Evolutionary conservation across 768 basidiomycete genomes (phyloP).

Genomic region (Brasilioporus rufonigricans): DNA sequence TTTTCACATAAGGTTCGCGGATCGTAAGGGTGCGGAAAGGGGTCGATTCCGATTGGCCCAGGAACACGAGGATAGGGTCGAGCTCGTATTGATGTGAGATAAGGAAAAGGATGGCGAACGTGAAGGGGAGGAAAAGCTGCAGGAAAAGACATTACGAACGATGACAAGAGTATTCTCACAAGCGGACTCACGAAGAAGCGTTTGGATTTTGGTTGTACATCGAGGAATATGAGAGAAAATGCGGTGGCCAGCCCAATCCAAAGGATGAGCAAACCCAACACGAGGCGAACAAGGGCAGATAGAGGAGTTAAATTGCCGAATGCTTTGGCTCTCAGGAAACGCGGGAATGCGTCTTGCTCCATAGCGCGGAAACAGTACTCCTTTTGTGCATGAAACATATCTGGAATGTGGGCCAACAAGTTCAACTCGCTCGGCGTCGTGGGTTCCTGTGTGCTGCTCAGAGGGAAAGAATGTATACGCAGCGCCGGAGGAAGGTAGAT

Average conservation of each 20-base stretch:
- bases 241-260: constrained; percentile 95
- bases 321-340: constrained; percentile 96
- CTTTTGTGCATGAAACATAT: constrained; percentile 97
- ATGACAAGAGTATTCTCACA: not conserved
- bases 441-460: constrained; percentile 72
- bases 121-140: constrained; percentile 93
- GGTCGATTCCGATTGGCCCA: constrained; percentile 93
- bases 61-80: constrained; percentile 91
- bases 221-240: constrained; percentile 91
- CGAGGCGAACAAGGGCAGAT: constrained; percentile 81
- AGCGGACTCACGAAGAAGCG: constrained; percentile 83
- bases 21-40: constrained; percentile 93
- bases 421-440: constrained; percentile 62
- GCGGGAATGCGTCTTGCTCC: constrained; percentile 92
- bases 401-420: constrained; percentile 87
- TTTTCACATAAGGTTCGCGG: constrained; percentile 91
- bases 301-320: constrained; percentile 96
- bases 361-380: constrained; percentile 96
- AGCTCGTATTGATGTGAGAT: constrained; percentile 97
- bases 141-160: constrained; percentile 2
- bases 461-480: constrained; percentile 87
- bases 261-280: constrained; percentile 78
- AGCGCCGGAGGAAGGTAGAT: constrained; percentile 95
- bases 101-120: constrained; percentile 85
- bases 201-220: constrained; percentile 88